Evolutionary conservation across 1,139 yeast genomes (phyloP), one percentile per base, ranked within the genome.

Genomic region (Yamadazyma pseudoaaseri): DNA sequence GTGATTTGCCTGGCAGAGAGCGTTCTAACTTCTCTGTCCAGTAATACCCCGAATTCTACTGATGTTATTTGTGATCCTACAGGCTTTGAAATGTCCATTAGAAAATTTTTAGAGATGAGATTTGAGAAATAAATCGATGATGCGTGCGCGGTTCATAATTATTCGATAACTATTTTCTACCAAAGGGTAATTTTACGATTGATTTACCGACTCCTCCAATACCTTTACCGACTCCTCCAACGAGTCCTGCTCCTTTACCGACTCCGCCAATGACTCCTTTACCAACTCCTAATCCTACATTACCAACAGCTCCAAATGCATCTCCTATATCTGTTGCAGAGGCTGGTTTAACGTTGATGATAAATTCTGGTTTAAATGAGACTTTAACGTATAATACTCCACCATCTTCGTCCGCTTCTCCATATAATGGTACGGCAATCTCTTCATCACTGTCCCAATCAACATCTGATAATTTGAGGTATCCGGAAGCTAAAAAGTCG

Each of bases 1-100:
- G 95, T 85, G 62, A 94, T 81, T 68, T 92, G 97, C 58, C 89
- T 90, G 39, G 95, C 97, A 20, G 97, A 87, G 35, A 90, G 70
- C 49, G 78, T 76, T 51, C 92, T 76, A 54, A 92, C 82, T 54
- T 94, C 98, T 37, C 77, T 81, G 20, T 94, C 75, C 31, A 87
- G 73, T 50, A 90, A 71, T 49, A 90, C 81, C 36, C 95, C 86
- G 62, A 94, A 94, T 64, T 90, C 97, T 49, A 94, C 96, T 50
- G 95, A 82, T 30, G 79, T 72, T 61, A 94, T 86, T 65, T 87
- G 95, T 37, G 97, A 83, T 47, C 97, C 98, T 35, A 87, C 90
- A 34, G 98, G 97, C 57, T 85, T 86, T 32, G 97, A 81, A 61
- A 90, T 85, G 74, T 90, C 97, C 98, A 90, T 90, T 22, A 10